These are phyloP conservation scores for Apiotrichum mycotoxinovorans DNA, from an alignment of 1,284 basidiomycete genomes.

Conservation along the genomic window DNA sequence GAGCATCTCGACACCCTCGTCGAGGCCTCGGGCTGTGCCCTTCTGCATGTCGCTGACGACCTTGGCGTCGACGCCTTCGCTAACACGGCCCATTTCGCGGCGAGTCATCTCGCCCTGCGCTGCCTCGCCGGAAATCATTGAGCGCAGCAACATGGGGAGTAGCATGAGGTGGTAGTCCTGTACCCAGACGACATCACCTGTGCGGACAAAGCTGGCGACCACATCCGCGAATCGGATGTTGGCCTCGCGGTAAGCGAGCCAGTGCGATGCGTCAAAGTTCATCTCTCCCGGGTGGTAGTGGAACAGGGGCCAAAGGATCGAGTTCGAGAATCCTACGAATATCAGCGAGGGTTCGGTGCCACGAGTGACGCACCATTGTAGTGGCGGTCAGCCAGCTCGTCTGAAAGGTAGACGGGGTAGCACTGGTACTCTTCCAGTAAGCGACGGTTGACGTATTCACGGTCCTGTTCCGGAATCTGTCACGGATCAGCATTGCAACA, in stretches of 20 bases:
- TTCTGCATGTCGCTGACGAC: constrained; percentile 51
- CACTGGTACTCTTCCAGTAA: constrained; percentile 94
- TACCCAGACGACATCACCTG: constrained; percentile 96
- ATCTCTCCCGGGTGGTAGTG: constrained; percentile 99
- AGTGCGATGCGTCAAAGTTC: constrained; percentile 98
- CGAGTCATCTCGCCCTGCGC: constrained; percentile 62
- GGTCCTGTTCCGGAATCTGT: constrained; percentile 82
- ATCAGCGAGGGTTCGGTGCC: not conserved
- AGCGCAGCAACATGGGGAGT: constrained; percentile 87
- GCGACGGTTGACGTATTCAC: constrained; percentile 76
- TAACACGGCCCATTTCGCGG: constrained; percentile 68
- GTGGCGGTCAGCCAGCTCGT: constrained; percentile 94
- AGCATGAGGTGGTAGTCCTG: constrained; percentile 99
- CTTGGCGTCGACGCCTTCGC: constrained; percentile 64
- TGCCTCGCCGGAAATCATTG: constrained; percentile 71
- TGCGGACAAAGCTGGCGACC: constrained; percentile 69
- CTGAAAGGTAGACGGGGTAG: constrained; percentile 94
- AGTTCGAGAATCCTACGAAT: constrained; percentile 76
- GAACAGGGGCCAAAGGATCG: constrained; percentile 98
- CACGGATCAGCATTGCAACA: not conserved
- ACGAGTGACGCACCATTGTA: constrained; percentile 67
- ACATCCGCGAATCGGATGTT: constrained; percentile 92
- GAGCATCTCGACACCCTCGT: constrained; percentile 42
- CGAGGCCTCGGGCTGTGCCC: constrained; percentile 26
- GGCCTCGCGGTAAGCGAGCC: constrained; percentile 95